Evolutionary conservation across 2,329 filamentous ascomycete species (phyloP).

Genomic region (Ophiobolus disseminans): DNA sequence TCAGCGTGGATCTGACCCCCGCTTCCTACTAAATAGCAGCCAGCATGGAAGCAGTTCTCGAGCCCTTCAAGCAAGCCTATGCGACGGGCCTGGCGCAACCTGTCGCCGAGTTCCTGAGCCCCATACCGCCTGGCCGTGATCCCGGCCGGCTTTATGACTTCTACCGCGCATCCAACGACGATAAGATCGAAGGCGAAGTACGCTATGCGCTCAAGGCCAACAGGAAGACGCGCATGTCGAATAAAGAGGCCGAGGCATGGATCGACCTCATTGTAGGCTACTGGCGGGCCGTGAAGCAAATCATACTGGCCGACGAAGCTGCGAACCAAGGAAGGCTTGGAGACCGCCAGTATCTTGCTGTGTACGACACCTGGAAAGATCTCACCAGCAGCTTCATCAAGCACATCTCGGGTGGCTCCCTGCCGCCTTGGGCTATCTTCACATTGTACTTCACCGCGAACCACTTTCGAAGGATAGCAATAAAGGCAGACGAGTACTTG

Average conservation of each 20-base stretch:
- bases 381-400: slow-evolving; percentile 77
- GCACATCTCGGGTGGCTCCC: slow-evolving; percentile 77
- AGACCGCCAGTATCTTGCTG: slow-evolving; percentile 74
- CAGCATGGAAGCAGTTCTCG: slow-evolving; percentile 75
- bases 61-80: slow-evolving; percentile 75
- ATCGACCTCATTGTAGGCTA: slow-evolving; percentile 81
- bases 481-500: slow-evolving; percentile 80
- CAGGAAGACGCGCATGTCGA: slow-evolving; percentile 62
- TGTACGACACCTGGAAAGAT: slow-evolving; percentile 90
- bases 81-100: slow-evolving; percentile 70
- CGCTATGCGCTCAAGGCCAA: slow-evolving; percentile 73
- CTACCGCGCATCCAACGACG: slow-evolving; percentile 72
- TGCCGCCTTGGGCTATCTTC: slow-evolving; percentile 91
- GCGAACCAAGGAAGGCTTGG: slow-evolving; percentile 51
- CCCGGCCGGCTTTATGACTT: slow-evolving; percentile 73
- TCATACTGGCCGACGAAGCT: slow-evolving; percentile 70
- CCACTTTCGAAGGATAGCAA: slow-evolving; percentile 85
- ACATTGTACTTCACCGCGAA: slow-evolving; percentile 88
- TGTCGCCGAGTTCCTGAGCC: slow-evolving; percentile 77
- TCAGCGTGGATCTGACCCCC: background rate
- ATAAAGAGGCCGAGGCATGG: slow-evolving; percentile 80
- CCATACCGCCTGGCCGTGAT: slow-evolving; percentile 68
- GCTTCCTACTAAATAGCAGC: slow-evolving; percentile 10
- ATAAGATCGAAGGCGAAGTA: slow-evolving; percentile 72
- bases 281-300: slow-evolving; percentile 80